Conservation (phyloP, 2,329 filamentous ascomycete genomes). For the Canariomyces notabilis region DNA sequence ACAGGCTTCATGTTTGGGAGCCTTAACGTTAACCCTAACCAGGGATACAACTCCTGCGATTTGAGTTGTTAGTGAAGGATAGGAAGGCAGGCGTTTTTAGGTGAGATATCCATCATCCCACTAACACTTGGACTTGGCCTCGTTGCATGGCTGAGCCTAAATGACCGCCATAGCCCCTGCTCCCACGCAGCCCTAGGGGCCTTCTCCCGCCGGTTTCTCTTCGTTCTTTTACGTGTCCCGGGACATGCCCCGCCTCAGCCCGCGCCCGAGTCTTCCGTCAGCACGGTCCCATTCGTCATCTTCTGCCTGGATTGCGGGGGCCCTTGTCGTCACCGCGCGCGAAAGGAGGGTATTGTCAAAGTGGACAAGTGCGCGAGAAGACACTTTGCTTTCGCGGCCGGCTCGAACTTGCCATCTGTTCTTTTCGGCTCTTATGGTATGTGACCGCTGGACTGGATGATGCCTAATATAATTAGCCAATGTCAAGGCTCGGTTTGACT, state of each 20-base stretch:
- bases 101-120: too few relatives aligned
- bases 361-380: neutral
- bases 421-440: neutral
- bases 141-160: too few relatives aligned
- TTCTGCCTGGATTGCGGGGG: neutral
- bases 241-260: slow-evolving; percentile 8
- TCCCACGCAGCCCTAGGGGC: slow-evolving; percentile 5
- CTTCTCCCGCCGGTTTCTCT: slow-evolving; percentile 23
- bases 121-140: too few relatives aligned
- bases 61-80: too few relatives aligned
- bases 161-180: neutral
- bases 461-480: too few relatives aligned
- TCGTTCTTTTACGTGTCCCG: slow-evolving; percentile 18
- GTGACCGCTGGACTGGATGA: neutral
- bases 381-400: neutral
- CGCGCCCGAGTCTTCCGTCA: slow-evolving; percentile 24
- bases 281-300: slow-evolving; percentile 19
- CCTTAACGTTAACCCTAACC: too few relatives aligned
- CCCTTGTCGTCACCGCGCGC: neutral
- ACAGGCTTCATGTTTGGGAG: too few relatives aligned
- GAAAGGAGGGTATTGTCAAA: neutral
- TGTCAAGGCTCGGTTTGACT: too few relatives aligned
- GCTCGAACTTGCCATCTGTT: slow-evolving; percentile 12
- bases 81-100: too few relatives aligned
- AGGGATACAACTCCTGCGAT: too few relatives aligned